A percentile compares a stretch with the other conserved stretches of the same genome.
Conservation (phyloP, 1,284 basidiomycete species). For the Naganishia cerealis region DNA sequence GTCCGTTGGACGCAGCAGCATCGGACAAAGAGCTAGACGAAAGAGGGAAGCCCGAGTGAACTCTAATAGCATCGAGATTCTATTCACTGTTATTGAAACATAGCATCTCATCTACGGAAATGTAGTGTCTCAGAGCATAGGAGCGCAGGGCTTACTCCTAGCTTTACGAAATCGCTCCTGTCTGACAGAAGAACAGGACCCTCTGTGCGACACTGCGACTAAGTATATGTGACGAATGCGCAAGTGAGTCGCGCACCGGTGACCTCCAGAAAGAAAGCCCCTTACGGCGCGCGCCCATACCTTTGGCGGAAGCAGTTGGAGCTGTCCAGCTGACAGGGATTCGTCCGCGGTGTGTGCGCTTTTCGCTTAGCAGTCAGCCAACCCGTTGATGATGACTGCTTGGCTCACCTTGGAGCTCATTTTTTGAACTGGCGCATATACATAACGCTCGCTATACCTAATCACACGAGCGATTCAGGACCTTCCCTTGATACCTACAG, state of each 20-base stretch:
- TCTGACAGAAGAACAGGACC: no score
- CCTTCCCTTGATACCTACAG: conserved; percentile 11
- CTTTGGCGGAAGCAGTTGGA: not conserved
- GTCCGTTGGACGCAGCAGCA: no score
- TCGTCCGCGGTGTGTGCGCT: not conserved
- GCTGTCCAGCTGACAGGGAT: not conserved
- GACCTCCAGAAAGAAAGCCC: not conserved
- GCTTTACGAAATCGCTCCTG: no score
- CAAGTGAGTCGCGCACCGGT: not conserved
- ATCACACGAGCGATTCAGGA: not conserved
- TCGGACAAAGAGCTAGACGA: no score
- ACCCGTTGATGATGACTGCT: conserved; percentile 6
- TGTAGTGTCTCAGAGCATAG: no score
- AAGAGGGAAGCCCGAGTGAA: no score
- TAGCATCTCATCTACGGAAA: no score
- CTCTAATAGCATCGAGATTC: no score
- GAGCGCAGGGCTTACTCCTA: no score
- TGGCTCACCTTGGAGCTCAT: conserved; percentile 6
- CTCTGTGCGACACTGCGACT: not conserved
- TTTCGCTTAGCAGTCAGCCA: not conserved
- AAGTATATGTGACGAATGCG: not conserved
- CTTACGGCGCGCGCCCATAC: not conserved
- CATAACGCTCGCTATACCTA: not conserved
- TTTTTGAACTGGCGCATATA: not conserved
- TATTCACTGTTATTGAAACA: no score